These are phyloP conservation scores for Suillus ampliporus DNA, from an alignment of 768 basidiomycete species.

Conservation along the genomic window DNA sequence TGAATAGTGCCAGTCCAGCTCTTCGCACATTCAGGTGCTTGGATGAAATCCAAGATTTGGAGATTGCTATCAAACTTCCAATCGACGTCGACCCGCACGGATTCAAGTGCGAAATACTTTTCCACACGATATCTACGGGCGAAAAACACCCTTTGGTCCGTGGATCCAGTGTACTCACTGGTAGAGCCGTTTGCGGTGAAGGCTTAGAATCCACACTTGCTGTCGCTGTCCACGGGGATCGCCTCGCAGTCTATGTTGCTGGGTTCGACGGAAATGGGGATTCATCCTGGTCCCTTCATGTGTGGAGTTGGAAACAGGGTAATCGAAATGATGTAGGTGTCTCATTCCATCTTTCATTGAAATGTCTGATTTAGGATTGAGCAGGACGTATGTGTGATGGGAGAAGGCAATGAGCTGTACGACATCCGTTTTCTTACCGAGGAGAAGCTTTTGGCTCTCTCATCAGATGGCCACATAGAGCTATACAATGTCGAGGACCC, in stretches of 20 bases:
- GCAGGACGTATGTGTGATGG: background rate
- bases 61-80: background rate
- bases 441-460: background rate
- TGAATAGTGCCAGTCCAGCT: background rate
- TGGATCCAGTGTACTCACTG: background rate
- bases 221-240: background rate
- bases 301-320: background rate
- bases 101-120: background rate
- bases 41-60: background rate
- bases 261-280: background rate
- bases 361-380: background rate
- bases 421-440: background rate
- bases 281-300: background rate
- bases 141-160: background rate
- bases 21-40: background rate
- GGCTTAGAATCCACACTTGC: background rate
- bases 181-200: background rate
- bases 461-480: background rate
- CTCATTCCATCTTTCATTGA: background rate
- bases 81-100: background rate
- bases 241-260: background rate
- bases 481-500: background rate
- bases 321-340: background rate
- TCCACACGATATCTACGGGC: background rate
- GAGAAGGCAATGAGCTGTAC: background rate